Percentiles rank a stretch among this genome's conserved stretches.
Conservation (phyloP, 2,329 filamentous ascomycete species). For the Colletotrichum simmondsii region DNA sequence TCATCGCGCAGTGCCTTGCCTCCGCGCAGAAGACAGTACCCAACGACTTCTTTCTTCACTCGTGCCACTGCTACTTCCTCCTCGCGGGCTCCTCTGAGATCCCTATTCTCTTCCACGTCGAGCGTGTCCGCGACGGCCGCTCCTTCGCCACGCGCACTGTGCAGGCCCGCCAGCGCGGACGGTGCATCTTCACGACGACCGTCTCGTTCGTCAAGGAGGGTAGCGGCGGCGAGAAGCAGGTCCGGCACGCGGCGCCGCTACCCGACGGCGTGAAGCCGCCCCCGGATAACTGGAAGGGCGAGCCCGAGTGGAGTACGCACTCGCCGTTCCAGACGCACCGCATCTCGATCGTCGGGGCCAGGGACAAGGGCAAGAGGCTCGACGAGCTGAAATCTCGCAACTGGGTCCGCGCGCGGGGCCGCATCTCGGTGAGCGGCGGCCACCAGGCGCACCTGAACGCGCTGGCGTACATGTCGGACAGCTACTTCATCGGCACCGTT, state of each 20-base stretch:
- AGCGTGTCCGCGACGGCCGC: conserved; percentile 89
- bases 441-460: conserved; percentile 86
- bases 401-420: conserved; percentile 81
- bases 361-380: conserved; percentile 53
- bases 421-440: conserved; percentile 78
- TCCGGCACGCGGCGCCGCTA: conserved; percentile 74
- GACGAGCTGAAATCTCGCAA: conserved; percentile 46
- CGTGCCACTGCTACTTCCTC: conserved; percentile 99
- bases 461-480: conserved; percentile 92
- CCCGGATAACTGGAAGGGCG: conserved; percentile 50
- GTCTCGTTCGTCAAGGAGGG: conserved; percentile 84
- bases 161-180: conserved; percentile 90
- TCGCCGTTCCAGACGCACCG: conserved; percentile 60
- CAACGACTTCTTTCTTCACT: conserved; percentile 84
- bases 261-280: conserved; percentile 56
- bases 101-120: conserved; percentile 94
- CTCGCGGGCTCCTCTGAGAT: conserved; percentile 87
- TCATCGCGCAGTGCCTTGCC: conserved; percentile 90
- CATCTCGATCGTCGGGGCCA: conserved; percentile 51
- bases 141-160: conserved; percentile 94
- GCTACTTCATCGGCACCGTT: conserved; percentile 92
- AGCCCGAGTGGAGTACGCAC: conserved; percentile 61
- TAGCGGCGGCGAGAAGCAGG: conserved; percentile 60
- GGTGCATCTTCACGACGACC: conserved; percentile 94
- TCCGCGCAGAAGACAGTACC: conserved; percentile 91